Conservation (phyloP, 257 asterid species). For the Misopates orontium region DNA sequence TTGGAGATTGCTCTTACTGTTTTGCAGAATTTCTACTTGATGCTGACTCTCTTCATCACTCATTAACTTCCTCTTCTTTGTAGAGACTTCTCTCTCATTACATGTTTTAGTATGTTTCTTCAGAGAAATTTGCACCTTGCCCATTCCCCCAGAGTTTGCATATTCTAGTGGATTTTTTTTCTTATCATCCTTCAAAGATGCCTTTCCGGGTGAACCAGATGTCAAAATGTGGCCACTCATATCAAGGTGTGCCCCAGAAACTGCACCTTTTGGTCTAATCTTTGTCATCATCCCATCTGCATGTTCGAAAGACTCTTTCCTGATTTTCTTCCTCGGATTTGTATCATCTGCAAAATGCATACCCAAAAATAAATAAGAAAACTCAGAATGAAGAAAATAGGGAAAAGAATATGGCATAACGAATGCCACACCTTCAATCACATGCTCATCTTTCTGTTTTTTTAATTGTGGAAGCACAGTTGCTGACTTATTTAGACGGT, state of each 20-base stretch:
- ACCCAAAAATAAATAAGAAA: conserved; percentile 28
- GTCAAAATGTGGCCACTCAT: conserved; percentile 29
- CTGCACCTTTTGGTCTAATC: conserved; percentile 40
- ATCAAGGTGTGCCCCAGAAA: conserved; percentile 35
- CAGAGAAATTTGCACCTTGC: conserved; percentile 36
- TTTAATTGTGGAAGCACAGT: conserved; percentile 36
- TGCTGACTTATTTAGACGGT: conserved; percentile 38
- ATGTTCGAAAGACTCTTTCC: conserved; percentile 48
- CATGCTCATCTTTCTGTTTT: conserved; percentile 48
- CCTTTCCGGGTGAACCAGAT: conserved; percentile 36
- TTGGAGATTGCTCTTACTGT: conserved; percentile 35
- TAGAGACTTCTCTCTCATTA: conserved; percentile 36
- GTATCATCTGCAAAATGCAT: conserved; percentile 55
- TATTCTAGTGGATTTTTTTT: conserved; percentile 39
- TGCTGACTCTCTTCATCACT: conserved; percentile 36
- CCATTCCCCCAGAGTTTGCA: conserved; percentile 35
- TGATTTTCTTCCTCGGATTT: conserved; percentile 50
- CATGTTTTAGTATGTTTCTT: conserved; percentile 37
- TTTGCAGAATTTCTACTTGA: conserved; percentile 29
- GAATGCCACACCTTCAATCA: conserved; percentile 53
- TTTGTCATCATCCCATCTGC: conserved; percentile 42
- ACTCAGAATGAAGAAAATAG: conserved; percentile 25
- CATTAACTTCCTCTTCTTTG: conserved; percentile 59
- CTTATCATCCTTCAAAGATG: conserved; percentile 39
- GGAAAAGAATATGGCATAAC: conserved; percentile 26